phyloP scores from a whole-genome alignment of 1,284 basidiomycete species.

The Puccinia triticina region DNA sequence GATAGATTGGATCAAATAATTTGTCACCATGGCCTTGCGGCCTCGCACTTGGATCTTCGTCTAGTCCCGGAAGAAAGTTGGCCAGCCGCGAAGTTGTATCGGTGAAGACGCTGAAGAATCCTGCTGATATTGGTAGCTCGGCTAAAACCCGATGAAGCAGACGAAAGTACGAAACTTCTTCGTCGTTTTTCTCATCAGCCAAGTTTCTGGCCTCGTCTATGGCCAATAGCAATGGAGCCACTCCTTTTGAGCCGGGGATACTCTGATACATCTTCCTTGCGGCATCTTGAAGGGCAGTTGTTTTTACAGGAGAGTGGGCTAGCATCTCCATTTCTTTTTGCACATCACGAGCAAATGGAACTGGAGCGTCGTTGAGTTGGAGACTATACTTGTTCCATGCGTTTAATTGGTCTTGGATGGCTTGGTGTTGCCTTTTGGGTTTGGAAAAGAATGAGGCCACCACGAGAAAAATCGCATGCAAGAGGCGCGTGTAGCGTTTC shows the following conservation, averaged over 20 bases:
- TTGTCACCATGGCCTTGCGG: too few species aligned
- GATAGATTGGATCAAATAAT: constrained; percentile 1
- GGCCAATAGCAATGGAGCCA: background rate
- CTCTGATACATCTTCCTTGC: background rate
- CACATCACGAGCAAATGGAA: background rate
- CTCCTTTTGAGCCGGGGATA: background rate
- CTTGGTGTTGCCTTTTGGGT: too few species aligned
- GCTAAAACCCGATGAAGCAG: background rate
- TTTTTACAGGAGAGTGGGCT: background rate
- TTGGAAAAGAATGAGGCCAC: constrained; percentile 4
- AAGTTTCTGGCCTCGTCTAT: constrained; percentile 12
- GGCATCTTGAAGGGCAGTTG: background rate
- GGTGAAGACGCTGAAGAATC: constrained; percentile 3
- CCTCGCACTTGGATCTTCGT: background rate
- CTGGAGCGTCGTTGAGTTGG: background rate
- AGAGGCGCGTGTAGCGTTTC: background rate
- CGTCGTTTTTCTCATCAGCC: too few species aligned
- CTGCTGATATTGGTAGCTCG: background rate
- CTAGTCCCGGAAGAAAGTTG: background rate
- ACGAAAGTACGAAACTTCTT: background rate
- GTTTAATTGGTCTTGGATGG: background rate
- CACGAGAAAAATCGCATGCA: background rate
- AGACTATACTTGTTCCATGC: background rate
- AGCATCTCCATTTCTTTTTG: background rate
- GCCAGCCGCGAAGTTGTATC: constrained; percentile 1